Percentiles rank a stretch among this genome's conserved stretches.
These are phyloP conservation scores for Poa annua DNA, from an alignment of 176 grass and related monocot genomes.

Conservation along the genomic window DNA sequence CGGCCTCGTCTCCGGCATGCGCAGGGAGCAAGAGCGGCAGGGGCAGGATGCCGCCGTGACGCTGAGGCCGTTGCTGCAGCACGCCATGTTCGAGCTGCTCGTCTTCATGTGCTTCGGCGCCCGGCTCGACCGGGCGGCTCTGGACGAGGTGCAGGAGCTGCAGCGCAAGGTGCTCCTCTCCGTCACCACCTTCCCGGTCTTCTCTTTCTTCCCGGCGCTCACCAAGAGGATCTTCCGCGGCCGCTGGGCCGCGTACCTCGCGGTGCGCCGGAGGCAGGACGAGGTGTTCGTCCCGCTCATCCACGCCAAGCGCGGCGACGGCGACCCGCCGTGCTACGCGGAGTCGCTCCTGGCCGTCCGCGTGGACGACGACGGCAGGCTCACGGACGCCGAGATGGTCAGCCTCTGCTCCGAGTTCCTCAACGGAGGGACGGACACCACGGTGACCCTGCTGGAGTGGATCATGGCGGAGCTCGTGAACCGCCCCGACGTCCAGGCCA, in stretches of 20 bases:
- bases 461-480: slow-evolving; percentile 66
- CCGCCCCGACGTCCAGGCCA: slow-evolving; percentile 41
- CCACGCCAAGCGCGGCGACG: slow-evolving; percentile 10
- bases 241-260: not conserved
- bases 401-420: slow-evolving; percentile 68
- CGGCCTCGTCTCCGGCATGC: slow-evolving; percentile 25
- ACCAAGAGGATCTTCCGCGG: slow-evolving; percentile 55
- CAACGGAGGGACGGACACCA: slow-evolving; percentile 52
- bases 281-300: slow-evolving; percentile 21
- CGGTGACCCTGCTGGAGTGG: slow-evolving; percentile 59
- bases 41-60: not conserved
- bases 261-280: not conserved
- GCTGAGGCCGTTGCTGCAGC: slow-evolving; percentile 40
- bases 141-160: slow-evolving; percentile 49
- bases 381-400: slow-evolving; percentile 46
- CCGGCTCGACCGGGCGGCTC: slow-evolving; percentile 14
- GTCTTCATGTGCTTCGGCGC: slow-evolving; percentile 70
- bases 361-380: slow-evolving; percentile 33
- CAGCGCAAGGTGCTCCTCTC: not conserved
- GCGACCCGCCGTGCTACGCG: slow-evolving; percentile 35
- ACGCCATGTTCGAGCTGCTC: slow-evolving; percentile 63
- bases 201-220: slow-evolving; percentile 56
- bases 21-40: not conserved
- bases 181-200: slow-evolving; percentile 42
- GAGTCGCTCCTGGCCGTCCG: slow-evolving; percentile 45